Evolutionary conservation across 2,329 filamentous ascomycete species (phyloP), one percentile per base, ranked within the genome.

Genomic region (Ophiostoma sp.): DNA sequence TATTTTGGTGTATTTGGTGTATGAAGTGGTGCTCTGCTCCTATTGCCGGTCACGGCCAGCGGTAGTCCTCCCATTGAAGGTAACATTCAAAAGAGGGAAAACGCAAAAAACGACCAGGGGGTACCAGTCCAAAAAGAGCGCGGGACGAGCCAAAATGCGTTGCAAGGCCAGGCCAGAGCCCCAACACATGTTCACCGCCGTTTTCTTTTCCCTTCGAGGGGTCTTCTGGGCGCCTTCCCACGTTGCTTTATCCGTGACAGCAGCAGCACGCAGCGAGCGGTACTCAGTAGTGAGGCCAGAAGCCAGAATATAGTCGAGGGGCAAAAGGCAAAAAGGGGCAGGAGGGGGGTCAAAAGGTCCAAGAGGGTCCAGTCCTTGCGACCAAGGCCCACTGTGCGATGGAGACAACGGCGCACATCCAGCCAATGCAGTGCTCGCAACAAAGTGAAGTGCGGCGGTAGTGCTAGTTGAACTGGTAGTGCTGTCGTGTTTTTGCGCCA

Each of bases 181-280:
- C 42, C 48, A 55, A 39, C 68, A 42, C 63, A 33, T 45, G 71
- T 74, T 74, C 73, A 74, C 73, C 73, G 73, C 73, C 52, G 73
- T 74, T 74, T 73, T 73, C 71, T 48, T 19, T 48, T 48, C 42
- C 42, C 19, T 19, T 69, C 59, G 63, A 36, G 42, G 68, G 52
- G 33, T 63, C 8, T 36, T 64, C 31, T 50, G n/a, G 71, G 71
- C 64, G 22, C 28, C 39, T 48, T 28, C 39, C 50, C 39, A 61
- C 55, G n/a, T 25, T 50, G 17, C 71, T 52, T 45, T 48, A 50
- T 42, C 19, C 17, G 25, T 19, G 42, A 48, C 42, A 19, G 42
- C 42, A 48, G 42, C 15, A 55, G 19, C 48, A 36, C 2, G 9
- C 15, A 69, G 48, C 45, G 2, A 50, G 33, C 17, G 2, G 22